These are phyloP conservation scores for Dalbergia cultrata DNA, from an alignment of 306 rosid species.

Conservation along the genomic window DNA sequence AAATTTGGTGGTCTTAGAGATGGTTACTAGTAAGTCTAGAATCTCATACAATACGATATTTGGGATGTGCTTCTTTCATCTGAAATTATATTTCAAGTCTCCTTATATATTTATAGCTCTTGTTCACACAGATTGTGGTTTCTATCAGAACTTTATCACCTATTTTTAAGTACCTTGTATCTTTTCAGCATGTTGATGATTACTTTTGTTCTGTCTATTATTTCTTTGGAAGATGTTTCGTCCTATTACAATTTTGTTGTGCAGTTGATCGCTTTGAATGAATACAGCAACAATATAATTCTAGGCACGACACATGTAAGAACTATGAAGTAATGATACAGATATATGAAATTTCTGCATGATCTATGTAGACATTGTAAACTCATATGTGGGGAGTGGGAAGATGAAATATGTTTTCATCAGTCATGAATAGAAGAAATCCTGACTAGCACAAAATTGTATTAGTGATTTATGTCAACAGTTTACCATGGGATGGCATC, in stretches of 20 bases:
- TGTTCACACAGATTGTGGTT: not conserved
- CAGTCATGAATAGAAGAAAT: conserved; percentile 8
- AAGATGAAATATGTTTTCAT: not conserved
- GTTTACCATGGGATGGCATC: conserved; percentile 8
- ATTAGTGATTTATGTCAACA: not conserved
- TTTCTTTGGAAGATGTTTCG: not conserved
- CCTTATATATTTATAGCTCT: not conserved
- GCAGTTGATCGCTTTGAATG: not conserved
- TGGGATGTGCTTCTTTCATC: not conserved
- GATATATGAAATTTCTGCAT: not conserved
- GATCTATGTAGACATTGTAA: not conserved
- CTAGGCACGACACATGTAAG: not conserved
- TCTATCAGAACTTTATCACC: not conserved
- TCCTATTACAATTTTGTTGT: not conserved
- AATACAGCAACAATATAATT: not conserved
- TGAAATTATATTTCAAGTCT: not conserved
- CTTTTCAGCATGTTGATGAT: not conserved
- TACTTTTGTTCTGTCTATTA: not conserved
- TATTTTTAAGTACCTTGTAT: not conserved
- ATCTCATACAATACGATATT: not conserved
- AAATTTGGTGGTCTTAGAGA: conserved; percentile 86
- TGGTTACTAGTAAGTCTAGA: conserved; percentile 77
- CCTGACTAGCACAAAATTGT: not conserved
- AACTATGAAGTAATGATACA: not conserved
- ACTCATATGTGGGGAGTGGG: not conserved